Evolutionary conservation across 768 basidiomycete species (phyloP), one percentile per base, ranked within the genome.

Genomic region (Cyclocybe aegerita): DNA sequence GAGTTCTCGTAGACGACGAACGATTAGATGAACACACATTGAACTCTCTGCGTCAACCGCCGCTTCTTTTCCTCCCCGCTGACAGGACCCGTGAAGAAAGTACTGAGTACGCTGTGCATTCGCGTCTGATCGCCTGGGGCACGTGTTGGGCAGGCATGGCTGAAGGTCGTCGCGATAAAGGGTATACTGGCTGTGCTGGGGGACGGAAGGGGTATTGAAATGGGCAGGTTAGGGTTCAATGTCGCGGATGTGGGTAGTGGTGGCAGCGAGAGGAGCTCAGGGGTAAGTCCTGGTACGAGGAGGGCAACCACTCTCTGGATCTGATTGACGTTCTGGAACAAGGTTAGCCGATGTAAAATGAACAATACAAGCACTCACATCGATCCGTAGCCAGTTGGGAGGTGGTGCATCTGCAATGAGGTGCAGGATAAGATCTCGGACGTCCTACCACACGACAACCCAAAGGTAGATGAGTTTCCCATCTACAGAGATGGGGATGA

Each of bases 61-160:
- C 79, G 76, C 58, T 84, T 86, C 72, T 88, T 89, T 68, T 96
- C 93, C 48, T 88, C 85, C 0, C 80, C 78, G 4, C 83, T 89
- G 8, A 97, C 73, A 2, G 93, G 93, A 0, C 81, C 78, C 42
- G 85, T 86, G 67, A 98, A 88, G 62, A 98, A 91, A 0, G 84
- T 70, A 58, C 86, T 84, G 16, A 96, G 76, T 36, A 93, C 86
- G 23, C 88, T 90, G 60, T 93, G 88, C 85, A 98, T 87, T 38
- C 85, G 77, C 33, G 79, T 85, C 46, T 79, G 77, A 57, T 98
- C 96, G 0, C 96, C 97, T 0, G 94, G 95, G 0, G 95, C 94
- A 14, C 88, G 83, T 0, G 94, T 95, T 0, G 95, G 96, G 55
- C 90, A 92, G 10, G 92, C 93, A 70, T 97, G 92, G 50, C 89